phyloP scores from a whole-genome alignment of 768 basidiomycete genomes.

The Podaxis sp. region DNA sequence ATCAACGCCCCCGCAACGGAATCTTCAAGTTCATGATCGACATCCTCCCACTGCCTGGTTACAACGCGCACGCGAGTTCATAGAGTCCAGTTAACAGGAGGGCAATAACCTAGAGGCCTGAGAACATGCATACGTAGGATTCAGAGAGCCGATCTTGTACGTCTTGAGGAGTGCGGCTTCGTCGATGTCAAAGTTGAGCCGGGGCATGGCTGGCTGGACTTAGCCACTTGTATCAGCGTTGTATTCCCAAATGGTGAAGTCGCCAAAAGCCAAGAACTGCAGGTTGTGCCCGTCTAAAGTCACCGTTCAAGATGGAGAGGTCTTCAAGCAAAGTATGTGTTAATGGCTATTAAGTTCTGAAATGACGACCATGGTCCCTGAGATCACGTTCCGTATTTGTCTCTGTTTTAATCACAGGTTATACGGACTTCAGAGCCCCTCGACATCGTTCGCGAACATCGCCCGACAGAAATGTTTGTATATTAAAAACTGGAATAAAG shows the following conservation, averaged over 20 bases:
- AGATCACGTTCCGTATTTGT: neutral
- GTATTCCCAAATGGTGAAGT: neutral
- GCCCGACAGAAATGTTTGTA: neutral
- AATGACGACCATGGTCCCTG: neutral
- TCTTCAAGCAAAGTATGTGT: neutral
- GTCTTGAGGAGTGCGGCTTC: slow-evolving; percentile 84
- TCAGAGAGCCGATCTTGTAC: slow-evolving; percentile 78
- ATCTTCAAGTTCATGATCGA: slow-evolving; percentile 82
- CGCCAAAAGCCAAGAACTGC: neutral
- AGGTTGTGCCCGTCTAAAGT: no score
- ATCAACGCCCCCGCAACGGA: slow-evolving; percentile 69
- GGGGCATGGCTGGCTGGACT: slow-evolving; percentile 42
- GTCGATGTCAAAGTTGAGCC: slow-evolving; percentile 70
- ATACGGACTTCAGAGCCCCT: neutral
- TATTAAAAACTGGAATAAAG: neutral
- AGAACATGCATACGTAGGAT: slow-evolving; percentile 59
- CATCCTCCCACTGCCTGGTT: slow-evolving; percentile 83
- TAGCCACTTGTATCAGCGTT: neutral
- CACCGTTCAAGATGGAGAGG: neutral
- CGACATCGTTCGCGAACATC: neutral
- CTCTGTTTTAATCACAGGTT: neutral
- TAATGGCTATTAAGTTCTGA: neutral
- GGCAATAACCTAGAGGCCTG: neutral
- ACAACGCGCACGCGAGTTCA: slow-evolving; percentile 1
- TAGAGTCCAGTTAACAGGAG: slow-evolving; percentile 1